Base-by-base conservation (phyloP, 371 early-diverging fungal genomes). In the Rhizopus sp. region DNA sequence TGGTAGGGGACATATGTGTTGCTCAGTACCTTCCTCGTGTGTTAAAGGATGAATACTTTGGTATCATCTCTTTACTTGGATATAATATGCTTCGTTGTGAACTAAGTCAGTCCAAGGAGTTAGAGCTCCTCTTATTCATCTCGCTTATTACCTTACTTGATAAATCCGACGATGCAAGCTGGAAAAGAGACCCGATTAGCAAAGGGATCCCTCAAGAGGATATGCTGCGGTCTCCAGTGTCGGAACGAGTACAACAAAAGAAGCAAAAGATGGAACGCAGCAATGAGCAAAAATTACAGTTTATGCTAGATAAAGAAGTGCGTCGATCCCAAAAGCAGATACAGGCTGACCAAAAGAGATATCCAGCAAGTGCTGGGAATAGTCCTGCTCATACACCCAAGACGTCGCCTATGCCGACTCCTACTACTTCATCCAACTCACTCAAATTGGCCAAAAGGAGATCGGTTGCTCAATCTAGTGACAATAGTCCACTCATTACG, bases 11-110 rank as follows among this genome's bases (percentile, higher is more conserved):
- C 46, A 70, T 77, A 15, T 77, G 77, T 61, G 68, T 73, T 34
- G 75, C 78, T 38, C 69, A 70, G 29, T 78, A 78, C 50, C 37
- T 78, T 29, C 73, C 78, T 35, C 60, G 75, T 34, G 69, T 64
- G 2, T 32, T 70, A 37, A 78, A 74, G 44, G 73, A 72, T 44
- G 75, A 69, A 35, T 75, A 78, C 39, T 78, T 78, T 64, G 78
- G 78, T 32, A 59, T 78, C 12, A 48, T 75, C 40, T 72, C 75
- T 13, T 16, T 74, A n/a, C 59, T 72, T 7, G 63, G 65, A 16
- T 75, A 70, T 60, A 78, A 73, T 53, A 63, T 75, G 63, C 31
- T 52, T 16, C 53, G 65, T 23, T 64, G 65, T 41, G 53, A 69
- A 17, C 41, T 69, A 15, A 64, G 53, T 1, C 54, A 69, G 13